phyloP scores from a whole-genome alignment of 2,329 filamentous ascomycete species.

The Grosmannia penicillata region DNA sequence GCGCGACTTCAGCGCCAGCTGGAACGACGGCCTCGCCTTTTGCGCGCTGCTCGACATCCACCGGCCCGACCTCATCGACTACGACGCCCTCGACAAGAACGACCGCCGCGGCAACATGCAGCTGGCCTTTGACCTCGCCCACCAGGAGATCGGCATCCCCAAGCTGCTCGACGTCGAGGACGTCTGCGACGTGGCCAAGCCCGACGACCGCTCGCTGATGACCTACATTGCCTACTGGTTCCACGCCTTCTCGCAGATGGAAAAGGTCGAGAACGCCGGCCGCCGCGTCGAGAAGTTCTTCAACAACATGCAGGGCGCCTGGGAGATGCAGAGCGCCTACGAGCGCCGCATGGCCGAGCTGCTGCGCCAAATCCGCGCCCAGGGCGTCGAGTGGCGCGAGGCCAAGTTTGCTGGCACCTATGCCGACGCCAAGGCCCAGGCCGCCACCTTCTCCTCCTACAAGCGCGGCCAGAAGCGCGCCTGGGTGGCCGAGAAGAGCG shows the following conservation, averaged over 20 bases:
- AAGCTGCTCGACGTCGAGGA: slow-evolving; percentile 94
- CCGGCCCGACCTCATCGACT: slow-evolving; percentile 92
- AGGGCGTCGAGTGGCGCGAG: slow-evolving; percentile 62
- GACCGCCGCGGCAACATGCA: slow-evolving; percentile 98
- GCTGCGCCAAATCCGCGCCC: slow-evolving; percentile 56
- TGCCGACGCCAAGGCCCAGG: slow-evolving; percentile 77
- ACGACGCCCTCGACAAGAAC: slow-evolving; percentile 81
- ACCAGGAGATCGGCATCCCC: slow-evolving; percentile 92
- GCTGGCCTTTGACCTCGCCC: slow-evolving; percentile 88
- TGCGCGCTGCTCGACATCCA: slow-evolving; percentile 95
- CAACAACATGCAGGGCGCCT: slow-evolving; percentile 95
- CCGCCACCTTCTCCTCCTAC: slow-evolving; percentile 68
- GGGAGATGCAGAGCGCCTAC: slow-evolving; percentile 98
- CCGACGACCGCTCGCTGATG: slow-evolving; percentile 94
- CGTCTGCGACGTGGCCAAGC: slow-evolving; percentile 90
- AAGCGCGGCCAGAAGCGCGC: slow-evolving; percentile 81
- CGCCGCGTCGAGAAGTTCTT: slow-evolving; percentile 96
- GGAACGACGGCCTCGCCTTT: slow-evolving; percentile 95
- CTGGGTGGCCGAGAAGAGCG: slow-evolving; percentile 97
- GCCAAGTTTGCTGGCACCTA: slow-evolving; percentile 86
- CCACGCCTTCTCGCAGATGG: slow-evolving; percentile 98
- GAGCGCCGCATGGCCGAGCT: slow-evolving; percentile 81
- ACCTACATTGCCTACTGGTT: slow-evolving; percentile 99
- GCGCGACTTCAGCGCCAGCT: slow-evolving; percentile 84
- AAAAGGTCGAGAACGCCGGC: slow-evolving; percentile 94